Percentiles rank a stretch among this genome's conserved stretches.
phyloP scores from a whole-genome alignment of 805 yeast species.

The Tanozyma kutaoensis region DNA sequence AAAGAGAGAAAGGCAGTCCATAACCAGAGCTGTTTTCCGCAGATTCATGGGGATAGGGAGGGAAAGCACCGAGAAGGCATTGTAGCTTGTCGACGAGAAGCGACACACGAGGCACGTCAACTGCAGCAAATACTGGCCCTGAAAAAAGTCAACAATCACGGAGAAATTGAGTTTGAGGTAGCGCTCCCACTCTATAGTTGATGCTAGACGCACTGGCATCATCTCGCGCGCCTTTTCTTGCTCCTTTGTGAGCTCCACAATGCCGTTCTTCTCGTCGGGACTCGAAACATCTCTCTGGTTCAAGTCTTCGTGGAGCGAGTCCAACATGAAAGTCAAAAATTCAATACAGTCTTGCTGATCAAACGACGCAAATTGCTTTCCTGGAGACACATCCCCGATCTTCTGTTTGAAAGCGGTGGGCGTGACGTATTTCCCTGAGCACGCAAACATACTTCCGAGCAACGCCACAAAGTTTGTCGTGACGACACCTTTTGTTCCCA shows the following conservation, averaged over 20 bases:
- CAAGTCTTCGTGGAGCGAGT: conserved; percentile 72
- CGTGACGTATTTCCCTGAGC: conserved; percentile 32
- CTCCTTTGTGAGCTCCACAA: conserved; percentile 36
- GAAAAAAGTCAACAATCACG: conserved; percentile 66
- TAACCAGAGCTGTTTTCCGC: conserved; percentile 21
- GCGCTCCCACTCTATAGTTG: conserved; percentile 87
- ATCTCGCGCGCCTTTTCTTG: conserved; percentile 66
- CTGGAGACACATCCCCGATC: conserved; percentile 52
- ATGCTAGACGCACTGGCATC: conserved; percentile 66
- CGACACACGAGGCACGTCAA: conserved; percentile 62
- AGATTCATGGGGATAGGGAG: conserved; percentile 54
- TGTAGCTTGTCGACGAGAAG: conserved; percentile 74
- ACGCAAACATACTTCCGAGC: conserved; percentile 37
- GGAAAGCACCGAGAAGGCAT: conserved; percentile 66
- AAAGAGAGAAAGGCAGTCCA: conserved; percentile 67
- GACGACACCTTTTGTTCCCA: conserved; percentile 74
- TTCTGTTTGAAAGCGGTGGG: conserved; percentile 56
- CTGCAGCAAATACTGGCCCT: conserved; percentile 80
- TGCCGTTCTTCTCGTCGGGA: conserved; percentile 17
- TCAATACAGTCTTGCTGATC: conserved; percentile 86
- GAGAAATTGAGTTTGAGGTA: conserved; percentile 71
- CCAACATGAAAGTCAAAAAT: conserved; percentile 61
- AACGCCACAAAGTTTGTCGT: conserved; percentile 58
- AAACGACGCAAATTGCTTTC: conserved; percentile 42
- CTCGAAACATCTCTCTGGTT: conserved; percentile 39